Base-by-base conservation (phyloP, 306 rosid species). In the Vigna angularis region DNA sequence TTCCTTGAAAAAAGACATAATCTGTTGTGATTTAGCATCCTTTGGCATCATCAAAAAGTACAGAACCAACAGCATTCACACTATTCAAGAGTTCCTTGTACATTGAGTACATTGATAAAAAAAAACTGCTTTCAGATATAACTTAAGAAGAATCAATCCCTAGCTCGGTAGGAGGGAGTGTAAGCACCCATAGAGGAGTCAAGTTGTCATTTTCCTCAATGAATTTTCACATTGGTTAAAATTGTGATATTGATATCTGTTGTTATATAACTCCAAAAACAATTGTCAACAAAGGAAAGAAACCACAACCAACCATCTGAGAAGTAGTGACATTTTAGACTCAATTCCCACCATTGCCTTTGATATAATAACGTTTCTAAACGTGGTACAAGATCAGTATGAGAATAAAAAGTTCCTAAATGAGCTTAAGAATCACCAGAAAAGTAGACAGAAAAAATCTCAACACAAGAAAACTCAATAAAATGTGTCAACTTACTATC, bases 1-100 rank as follows among this genome's bases (percentile, higher is more conserved):
- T 55, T 73, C 82, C 87, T 81, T 83, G 88, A 77, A 85, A 50
- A 58, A 55, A 68, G 88, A 74, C 82, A 88, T 47, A 72, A 91
- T 82, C 66, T 42, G 48, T 78, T 17, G 73, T 77, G 87, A 24
- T 77, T 84, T 88, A 3, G 45, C 72, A 70, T 90, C 91, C 81
- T 80, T 83, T 62, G 80, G 90, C 88, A 91, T 81, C 82, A 80
- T 64, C 18, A 62, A 38, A 20, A 49, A 93, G 87, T 77, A 87
- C 73, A 47, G 88, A 86, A 76, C 83, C 72, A 24, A 89, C 58
- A 3, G 85, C 85, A 70, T 76, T 74, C 59, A 85, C 81, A 76
- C 76, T 79, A 59, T 61, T 79, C 45, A 81, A 83, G 63, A 44
- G 59, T 77, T 79, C 9, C 66, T 79, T 24, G 70, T 71, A 55